Evolutionary conservation across 768 basidiomycete species (phyloP), one percentile per base, ranked within the genome.

Genomic region (Mycena amicta): DNA sequence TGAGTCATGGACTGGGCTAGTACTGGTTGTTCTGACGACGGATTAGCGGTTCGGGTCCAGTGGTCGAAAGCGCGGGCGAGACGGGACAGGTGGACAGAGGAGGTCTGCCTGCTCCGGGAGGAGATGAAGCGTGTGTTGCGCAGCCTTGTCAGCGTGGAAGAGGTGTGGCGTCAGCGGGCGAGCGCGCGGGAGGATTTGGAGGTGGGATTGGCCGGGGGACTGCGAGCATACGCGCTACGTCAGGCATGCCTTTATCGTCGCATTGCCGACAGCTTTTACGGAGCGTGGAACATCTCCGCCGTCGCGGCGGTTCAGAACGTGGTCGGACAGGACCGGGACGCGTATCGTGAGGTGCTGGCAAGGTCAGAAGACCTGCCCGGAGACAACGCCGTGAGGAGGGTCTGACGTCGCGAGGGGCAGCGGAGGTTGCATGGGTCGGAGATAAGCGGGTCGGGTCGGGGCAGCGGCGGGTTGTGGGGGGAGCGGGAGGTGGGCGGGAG

Each of bases 61-160:
- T 70, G 66, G 66, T 56, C 64, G 25, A 70, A 65, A 53, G 56
- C 66, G 3, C 28, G 41, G 22, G 66, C 63, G 3, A 50, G 60
- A 3, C 54, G 47, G 1, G 45, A 56, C 4, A 56, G 47, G 13
- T 70, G 68, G 68, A 23, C 26, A 2, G 69, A 70, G 22, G 68
- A 70, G 29, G 61, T 68, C 13, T n/a, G 29, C 1, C 37, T 69
- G 3, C 49, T 69, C n/a, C 22, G 37, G 5, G 67, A 69, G 50
- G 68, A 70, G 46, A 69, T 68, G 68, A 28, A 46, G 6, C 33
- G 56, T 0, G 55, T 57, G 0, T 20, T 62, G 33, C 50, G 52
- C 3, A 52, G 33, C 20, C 26, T 61, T 22, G 5, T 11, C 15
- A 16, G 43, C 15, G 15, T 45, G 43, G 15, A 45, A 23, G 8